Conservation (phyloP, 148 eudicot species). For the Rhododendron griersonianum region DNA sequence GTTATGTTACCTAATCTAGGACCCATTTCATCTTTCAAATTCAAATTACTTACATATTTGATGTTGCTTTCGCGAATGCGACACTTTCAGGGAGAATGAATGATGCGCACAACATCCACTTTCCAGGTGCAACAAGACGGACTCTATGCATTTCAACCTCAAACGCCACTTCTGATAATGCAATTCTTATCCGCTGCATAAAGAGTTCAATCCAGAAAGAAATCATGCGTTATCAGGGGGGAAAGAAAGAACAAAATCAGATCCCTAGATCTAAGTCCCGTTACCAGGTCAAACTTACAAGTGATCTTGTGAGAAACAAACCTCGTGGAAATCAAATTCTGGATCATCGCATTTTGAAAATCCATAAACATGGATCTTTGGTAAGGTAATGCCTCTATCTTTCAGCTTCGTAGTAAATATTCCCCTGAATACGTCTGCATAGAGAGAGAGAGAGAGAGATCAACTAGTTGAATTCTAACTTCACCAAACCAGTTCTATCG, state of each 20-base stretch:
- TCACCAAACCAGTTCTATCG: not conserved
- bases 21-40: not conserved
- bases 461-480: not conserved
- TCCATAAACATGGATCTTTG: constrained; percentile 83
- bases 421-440: constrained; percentile 70
- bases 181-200: constrained; percentile 70
- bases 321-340: constrained; percentile 88
- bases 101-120: constrained; percentile 96
- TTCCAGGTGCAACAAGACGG: constrained; percentile 91
- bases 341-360: constrained; percentile 93
- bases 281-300: not conserved
- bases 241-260: not conserved
- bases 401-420: constrained; percentile 38
- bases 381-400: constrained; percentile 37
- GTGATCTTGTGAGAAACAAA: constrained; percentile 14
- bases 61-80: constrained; percentile 34
- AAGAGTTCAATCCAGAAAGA: not conserved
- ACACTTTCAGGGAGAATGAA: constrained; percentile 72
- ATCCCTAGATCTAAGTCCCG: not conserved
- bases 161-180: constrained; percentile 63
- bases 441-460: not conserved
- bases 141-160: constrained; percentile 71
- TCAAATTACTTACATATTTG: constrained; percentile 8
- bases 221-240: not conserved
- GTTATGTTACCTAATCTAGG: not conserved